Base-by-base conservation (phyloP, 768 basidiomycete genomes). In the Rhodotorula kratochvilovae region DNA sequence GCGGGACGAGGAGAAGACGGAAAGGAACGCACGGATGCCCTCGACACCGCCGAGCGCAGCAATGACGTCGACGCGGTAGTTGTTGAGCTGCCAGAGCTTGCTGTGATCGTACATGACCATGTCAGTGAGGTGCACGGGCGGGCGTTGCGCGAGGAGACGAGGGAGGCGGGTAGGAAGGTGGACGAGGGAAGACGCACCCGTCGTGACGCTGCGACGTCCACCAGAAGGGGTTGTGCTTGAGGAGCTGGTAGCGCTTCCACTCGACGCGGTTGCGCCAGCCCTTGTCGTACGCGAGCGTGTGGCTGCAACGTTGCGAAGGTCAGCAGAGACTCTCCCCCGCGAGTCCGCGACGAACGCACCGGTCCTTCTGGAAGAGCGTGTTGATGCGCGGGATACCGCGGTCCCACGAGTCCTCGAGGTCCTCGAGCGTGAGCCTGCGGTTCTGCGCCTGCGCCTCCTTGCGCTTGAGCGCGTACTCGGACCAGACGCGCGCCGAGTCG, bases 401-500 rank as follows among this genome's bases (percentile, higher is more conserved):
- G 81, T 97, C 95, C 95, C 95, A 98, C 77, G 90, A 92, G 79
- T 99, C 94, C 80, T 98, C 96, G 36, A 98, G 85, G 84, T 98
- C 96, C 80, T 99, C 96, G 29, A 99, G 84, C 3, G 96, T 99
- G 65, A 99, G 84, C 25, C 96, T 89, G 66, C 95, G 89, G 82
- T 98, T 97, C 80, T 96, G 92, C 1, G 96, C 95, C 74, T 93
- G 96, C n/a, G 96, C 96, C 79, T 99, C 96, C 81, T 98, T 98
- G 76, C 96, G 84, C 85, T 98, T 99, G 92, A 97, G 91, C 1
- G 95, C 94, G 80, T 99, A 99, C 81, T 99, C 96, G 0, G 89
- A 91, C 96, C 96, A 99, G 51, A 99, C 96, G 77, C 96, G 92
- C 51, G 94, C 94, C 3, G 94, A 97, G 79, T 99, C 96, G 70